A percentile compares a stretch with the other conserved stretches of the same genome.
These are phyloP conservation scores for Ophiostoma perfectum DNA, from an alignment of 2,329 filamentous ascomycete species.

Conservation along the genomic window DNA sequence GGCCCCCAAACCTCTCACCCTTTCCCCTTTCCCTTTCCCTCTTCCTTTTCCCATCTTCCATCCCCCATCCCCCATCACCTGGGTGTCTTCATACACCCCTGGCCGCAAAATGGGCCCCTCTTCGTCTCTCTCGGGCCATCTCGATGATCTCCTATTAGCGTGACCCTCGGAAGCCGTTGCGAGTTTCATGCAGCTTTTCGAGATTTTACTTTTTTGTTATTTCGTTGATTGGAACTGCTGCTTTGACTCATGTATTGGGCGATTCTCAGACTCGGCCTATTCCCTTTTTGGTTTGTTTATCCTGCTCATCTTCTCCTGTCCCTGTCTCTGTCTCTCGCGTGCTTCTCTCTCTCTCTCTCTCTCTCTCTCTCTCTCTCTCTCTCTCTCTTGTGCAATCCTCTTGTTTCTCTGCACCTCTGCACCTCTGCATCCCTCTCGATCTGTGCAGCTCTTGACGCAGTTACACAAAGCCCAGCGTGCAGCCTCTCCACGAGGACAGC, in stretches of 20 bases:
- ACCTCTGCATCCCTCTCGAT: no score
- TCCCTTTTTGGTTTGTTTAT: no score
- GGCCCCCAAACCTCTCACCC: no score
- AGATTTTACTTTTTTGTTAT: not conserved
- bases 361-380: not conserved
- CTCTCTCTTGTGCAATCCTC: not conserved
- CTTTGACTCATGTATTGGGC: no score
- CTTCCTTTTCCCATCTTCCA: not conserved
- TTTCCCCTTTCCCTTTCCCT: not conserved
- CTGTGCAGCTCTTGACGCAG: no score
- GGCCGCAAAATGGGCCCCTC: conserved; percentile 4
- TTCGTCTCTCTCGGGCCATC: conserved; percentile 10
- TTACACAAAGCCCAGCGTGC: no score
- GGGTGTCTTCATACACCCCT: not conserved
- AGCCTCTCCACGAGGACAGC: no score
- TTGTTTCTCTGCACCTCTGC: no score
- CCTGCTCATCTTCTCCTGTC: no score
- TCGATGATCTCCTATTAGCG: conserved; percentile 10
- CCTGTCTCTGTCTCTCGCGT: no score
- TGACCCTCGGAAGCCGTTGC: conserved; percentile 3
- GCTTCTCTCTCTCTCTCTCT: not conserved
- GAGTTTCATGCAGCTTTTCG: not conserved
- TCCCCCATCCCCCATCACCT: not conserved
- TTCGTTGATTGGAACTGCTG: not conserved
- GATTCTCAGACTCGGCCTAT: no score